Evolutionary conservation across 345 rosid genomes (phyloP), one percentile per base, ranked within the genome.

Genomic region (Acer saccharum): DNA sequence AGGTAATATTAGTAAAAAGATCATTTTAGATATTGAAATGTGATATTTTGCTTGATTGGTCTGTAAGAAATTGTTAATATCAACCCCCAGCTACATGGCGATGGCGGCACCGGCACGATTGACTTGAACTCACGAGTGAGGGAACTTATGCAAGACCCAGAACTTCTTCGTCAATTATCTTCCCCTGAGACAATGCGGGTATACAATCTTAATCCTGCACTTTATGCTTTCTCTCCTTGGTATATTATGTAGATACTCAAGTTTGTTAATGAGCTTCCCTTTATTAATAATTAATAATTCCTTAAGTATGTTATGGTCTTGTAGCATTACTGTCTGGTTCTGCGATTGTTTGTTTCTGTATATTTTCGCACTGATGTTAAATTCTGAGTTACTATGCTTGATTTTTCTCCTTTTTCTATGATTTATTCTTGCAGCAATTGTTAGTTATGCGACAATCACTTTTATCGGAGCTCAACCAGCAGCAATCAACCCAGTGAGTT

Each of bases 171-270:
- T 18, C 93, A 90, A 81, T 84, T 88, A 76, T 85, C 90, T 76
- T 86, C 90, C 65, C 93, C 92, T 13, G 94, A 88, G 83, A 88
- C 84, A 11, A 81, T 88, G 90, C 95, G 87, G 93, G 95, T 89
- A 77, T 10, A 21, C 17, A 64, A 27, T 67, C 41, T 20, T 7
- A 10, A 21, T 7, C 23, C 27, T 20, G 21, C 63, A 58, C 27
- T 39, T 35, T 74, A 9, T 57, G 55, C 44, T 61, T 43, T 0
- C 44, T 18, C 3, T 16, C 7, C 32, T 2, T 4, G 11, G 11
- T 54, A 3, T 54, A 17, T 17, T 10, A 6, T 8, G 16, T 10
- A 14, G 10, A 60, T 20, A 60, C 5, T 46, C 10, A 20, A 20
- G 25, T 60, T 60, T 20, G 27, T 9, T 60, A n/a, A 10, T 60